Evolutionary conservation across 2,329 filamentous ascomycete species (phyloP), one percentile per base, ranked within the genome.

Genomic region (Ophiostoma sp.): DNA sequence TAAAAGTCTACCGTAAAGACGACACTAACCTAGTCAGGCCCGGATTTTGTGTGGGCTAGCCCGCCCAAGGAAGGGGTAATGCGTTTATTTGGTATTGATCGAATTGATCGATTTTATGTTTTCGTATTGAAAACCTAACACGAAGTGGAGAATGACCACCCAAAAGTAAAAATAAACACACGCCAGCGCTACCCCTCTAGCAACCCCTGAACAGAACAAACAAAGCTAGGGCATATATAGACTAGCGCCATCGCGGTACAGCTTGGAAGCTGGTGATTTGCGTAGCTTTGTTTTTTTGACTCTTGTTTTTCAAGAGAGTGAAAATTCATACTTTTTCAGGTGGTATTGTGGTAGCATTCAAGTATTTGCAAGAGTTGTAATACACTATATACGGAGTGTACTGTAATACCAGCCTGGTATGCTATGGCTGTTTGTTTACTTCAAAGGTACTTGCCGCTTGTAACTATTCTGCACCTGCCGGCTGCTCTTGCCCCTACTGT

Each of bases 121-220:
- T 31, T 31, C 35, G 35, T 35, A 62, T 17, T n/a, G 8, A 4
- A 11, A 65, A 20, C 1, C 62, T 20, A 65, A 65, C 41, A 41
- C 62, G 35, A 35, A 39, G 62, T 65, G 20, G 33, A 23, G 62
- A 65, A 13, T 23, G 35, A 39, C 39, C 33, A 65, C 35, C 35
- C 48, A 48, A 48, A 67, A 67, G 27, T n/a, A 71, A 66, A 64
- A 68, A 69, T 44, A 48, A 69, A 68, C 54, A 71, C 33, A 20
- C 44, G 36, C 62, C 44, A 69, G 62, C 67, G 67, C 62, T 69
- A 67, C 67, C 64, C 71, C 62, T 70, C 64, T 65, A 71, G 60
- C 33, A 64, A 65, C 70, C 70, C 70, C 71, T 71, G 69, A 65
- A 64, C 69, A n/a, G 41, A 44, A 5, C 17, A 54, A 23, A 57